These are phyloP conservation scores for Rhizophagus clarus DNA, from an alignment of 192 early-diverging fungal species.

Conservation along the genomic window DNA sequence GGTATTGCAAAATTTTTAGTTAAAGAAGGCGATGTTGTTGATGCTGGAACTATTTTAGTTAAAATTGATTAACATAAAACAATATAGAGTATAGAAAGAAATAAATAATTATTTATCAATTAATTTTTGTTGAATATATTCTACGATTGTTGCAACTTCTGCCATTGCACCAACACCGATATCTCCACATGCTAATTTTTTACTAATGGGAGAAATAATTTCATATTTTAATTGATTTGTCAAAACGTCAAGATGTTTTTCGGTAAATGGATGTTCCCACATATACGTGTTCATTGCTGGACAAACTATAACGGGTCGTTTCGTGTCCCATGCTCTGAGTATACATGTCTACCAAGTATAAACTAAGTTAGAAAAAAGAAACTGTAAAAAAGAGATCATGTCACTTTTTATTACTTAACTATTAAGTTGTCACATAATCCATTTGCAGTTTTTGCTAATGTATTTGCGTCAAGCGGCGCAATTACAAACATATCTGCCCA, in stretches of 20 bases:
- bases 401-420: conserved; percentile 41
- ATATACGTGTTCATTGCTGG: conserved; percentile 99
- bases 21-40: conserved; percentile 72
- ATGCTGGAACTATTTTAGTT: conserved; percentile 58
- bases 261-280: conserved; percentile 93
- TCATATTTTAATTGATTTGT: conserved; percentile 56
- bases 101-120: background rate
- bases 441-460: conserved; percentile 85
- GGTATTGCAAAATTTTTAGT: conserved; percentile 81
- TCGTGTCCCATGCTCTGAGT: conserved; percentile 84
- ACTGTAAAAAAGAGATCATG: background rate
- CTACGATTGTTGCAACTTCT: conserved; percentile 68
- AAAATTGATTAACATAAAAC: conserved; percentile 40
- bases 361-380: conserved; percentile 8
- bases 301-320: conserved; percentile 72
- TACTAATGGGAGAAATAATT: conserved; percentile 78
- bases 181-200: conserved; percentile 92
- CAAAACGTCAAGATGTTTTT: conserved; percentile 63
- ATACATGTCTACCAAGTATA: conserved; percentile 71
- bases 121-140: conserved; percentile 27
- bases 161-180: conserved; percentile 88
- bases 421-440: conserved; percentile 94
- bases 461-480: conserved; percentile 93
- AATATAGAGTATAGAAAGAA: background rate
- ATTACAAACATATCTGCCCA: conserved; percentile 93